Base-by-base conservation (phyloP, 2,329 filamentous ascomycete genomes). In the Ceratocystis colombiana region DNA sequence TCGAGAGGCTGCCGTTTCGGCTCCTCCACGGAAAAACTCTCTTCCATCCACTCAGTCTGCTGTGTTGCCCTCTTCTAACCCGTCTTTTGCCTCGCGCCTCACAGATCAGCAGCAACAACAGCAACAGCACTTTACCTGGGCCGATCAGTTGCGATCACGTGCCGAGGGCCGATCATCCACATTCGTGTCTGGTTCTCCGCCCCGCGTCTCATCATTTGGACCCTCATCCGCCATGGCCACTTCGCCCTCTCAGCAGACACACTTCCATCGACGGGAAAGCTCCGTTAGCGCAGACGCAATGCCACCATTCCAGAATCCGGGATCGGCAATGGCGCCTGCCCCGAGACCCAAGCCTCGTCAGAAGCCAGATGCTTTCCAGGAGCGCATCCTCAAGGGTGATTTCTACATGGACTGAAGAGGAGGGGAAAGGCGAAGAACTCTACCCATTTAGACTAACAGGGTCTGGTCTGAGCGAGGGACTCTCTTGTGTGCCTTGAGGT, bases 361-460 rank as follows among this genome's bases (percentile, higher is more conserved):
- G 70, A 95, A 93, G 79, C 92, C 93, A 37, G 94, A 99, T 78
- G 88, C 88, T 69, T 94, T 96, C 78, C 92, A 96, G 76, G 94
- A 99, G 81, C 86, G 95, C 71, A 97, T 99, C 72, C 82, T 99
- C 71, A 94, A 96, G 78, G 94, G 93, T 59, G 94, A 99, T 73
- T 97, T 99, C 73, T 94, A 94, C 79, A 96, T 97, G 91, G 92
- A 96, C 73, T 96, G 80, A 80, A 68, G 53, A 30, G 28, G 10
- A 30, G 50, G 12, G 55, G 7, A n/a, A 37, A n/a, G 15, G 10
- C 12, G 55, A 37, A 25, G 12, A 37, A 8, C 28, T 10, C n/a
- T 20, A 41, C 45, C 25, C 15, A 2, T 41, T 41, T n/a, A 59
- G 7, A 4, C 15, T 20, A n/a, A 5, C n/a, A 8, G 28, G 3